These are phyloP conservation scores for Aspergillus ochraceoroseus DNA, from an alignment of 2,329 filamentous ascomycete genomes.

Conservation along the genomic window DNA sequence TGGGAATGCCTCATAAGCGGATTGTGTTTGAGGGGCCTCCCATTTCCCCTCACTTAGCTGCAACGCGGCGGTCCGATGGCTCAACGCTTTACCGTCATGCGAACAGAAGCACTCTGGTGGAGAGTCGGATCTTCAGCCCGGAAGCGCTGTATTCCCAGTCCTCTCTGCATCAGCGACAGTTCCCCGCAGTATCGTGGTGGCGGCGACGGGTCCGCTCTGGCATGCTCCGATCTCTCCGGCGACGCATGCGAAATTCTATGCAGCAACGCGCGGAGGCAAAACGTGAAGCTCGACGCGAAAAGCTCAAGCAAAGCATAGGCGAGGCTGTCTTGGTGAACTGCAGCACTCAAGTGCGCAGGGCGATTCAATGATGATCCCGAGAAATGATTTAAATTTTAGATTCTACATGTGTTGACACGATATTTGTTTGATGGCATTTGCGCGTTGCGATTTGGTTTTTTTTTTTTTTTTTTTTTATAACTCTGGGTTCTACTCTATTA, in stretches of 20 bases:
- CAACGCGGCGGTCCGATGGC: slow-evolving; percentile 25
- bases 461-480: not conserved
- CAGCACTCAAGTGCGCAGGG: slow-evolving; percentile 17
- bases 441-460: not conserved
- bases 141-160: slow-evolving; percentile 30
- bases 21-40: slow-evolving; percentile 42
- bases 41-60: slow-evolving; percentile 32
- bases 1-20: slow-evolving; percentile 51
- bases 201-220: slow-evolving; percentile 50
- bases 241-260: slow-evolving; percentile 44
- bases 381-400: slow-evolving; percentile 13
- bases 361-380: slow-evolving; percentile 13
- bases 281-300: slow-evolving; percentile 51
- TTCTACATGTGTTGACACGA: slow-evolving; percentile 5
- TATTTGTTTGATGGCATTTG: slow-evolving; percentile 4
- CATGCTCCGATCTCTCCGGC: slow-evolving; percentile 48
- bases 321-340: slow-evolving; percentile 21
- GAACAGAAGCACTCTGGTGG: slow-evolving; percentile 32
- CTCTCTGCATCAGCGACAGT: slow-evolving; percentile 30
- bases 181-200: slow-evolving; percentile 38
- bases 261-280: slow-evolving; percentile 44
- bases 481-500: not conserved
- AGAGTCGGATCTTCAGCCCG: slow-evolving; percentile 24
- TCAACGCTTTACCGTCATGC: slow-evolving; percentile 24
- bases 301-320: slow-evolving; percentile 51